Evolutionary conservation across 495 filamentous ascomycete genomes (phyloP).

Genomic region (Terfezia boudieri): DNA sequence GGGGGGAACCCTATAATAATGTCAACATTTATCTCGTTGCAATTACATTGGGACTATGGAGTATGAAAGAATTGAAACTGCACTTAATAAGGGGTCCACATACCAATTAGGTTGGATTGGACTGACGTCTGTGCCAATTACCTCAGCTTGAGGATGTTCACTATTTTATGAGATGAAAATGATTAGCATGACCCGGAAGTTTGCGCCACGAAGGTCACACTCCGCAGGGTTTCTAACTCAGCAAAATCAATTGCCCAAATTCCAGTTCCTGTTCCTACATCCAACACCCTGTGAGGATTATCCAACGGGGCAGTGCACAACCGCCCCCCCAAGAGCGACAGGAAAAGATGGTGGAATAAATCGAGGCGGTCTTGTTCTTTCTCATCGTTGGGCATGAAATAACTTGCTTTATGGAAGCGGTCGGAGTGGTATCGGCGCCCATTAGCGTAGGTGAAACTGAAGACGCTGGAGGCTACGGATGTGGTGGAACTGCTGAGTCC

Average conservation of each 20-base stretch:
- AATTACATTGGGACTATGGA: no score
- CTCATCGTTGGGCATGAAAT: constrained; percentile 37
- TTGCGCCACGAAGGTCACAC: background rate
- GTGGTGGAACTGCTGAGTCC: constrained; percentile 4
- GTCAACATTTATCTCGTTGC: no score
- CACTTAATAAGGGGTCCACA: no score
- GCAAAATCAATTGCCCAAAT: background rate
- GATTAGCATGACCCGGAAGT: background rate
- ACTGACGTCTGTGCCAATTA: constrained; percentile 41
- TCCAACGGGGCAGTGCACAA: no score
- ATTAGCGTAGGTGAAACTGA: constrained; percentile 24
- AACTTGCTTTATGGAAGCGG: constrained; percentile 25
- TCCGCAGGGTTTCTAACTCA: background rate
- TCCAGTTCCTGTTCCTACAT: no score
- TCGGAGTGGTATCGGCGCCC: constrained; percentile 35
- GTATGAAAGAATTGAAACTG: no score
- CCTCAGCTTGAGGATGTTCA: constrained; percentile 30
- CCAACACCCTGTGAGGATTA: no score
- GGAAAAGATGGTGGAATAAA: constrained; percentile 34
- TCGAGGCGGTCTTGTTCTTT: constrained; percentile 46
- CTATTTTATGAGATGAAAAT: background rate
- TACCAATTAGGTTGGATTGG: constrained; percentile 36
- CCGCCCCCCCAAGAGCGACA: no score
- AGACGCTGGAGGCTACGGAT: no score
- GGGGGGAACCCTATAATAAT: constrained; percentile 25